A percentile compares a stretch with the other conserved stretches of the same genome.
Conservation (phyloP, 2,329 filamentous ascomycete genomes). For the Rhynchosporium agropyri region DNA sequence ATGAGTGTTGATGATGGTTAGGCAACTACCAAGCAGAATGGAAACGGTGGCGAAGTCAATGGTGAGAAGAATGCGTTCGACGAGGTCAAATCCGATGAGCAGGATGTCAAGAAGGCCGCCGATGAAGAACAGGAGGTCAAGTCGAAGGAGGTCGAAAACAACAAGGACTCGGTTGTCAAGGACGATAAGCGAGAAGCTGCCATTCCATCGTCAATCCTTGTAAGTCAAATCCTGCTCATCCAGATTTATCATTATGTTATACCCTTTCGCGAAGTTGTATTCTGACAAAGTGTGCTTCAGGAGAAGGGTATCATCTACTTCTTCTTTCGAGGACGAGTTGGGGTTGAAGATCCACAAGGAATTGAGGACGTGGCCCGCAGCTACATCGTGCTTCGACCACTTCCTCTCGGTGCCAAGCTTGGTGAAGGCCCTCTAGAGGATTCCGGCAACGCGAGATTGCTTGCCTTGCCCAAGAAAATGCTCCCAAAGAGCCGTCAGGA, state of each 20-base stretch:
- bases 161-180: slow-evolving; percentile 38
- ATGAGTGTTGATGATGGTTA: slow-evolving; percentile 22
- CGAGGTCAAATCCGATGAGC: slow-evolving; percentile 40
- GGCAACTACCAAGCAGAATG: slow-evolving; percentile 20
- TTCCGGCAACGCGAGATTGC: slow-evolving; percentile 66
- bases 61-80: slow-evolving; percentile 38
- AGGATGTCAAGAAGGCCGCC: slow-evolving; percentile 33
- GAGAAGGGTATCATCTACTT: slow-evolving; percentile 93
- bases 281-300: not conserved
- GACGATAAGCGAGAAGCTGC: slow-evolving; percentile 42
- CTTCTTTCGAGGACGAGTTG: slow-evolving; percentile 80
- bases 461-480: slow-evolving; percentile 83
- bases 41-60: slow-evolving; percentile 16
- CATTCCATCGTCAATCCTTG: slow-evolving; percentile 59
- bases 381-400: slow-evolving; percentile 77
- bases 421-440: slow-evolving; percentile 53
- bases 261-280: too few species aligned
- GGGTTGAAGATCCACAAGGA: slow-evolving; percentile 67
- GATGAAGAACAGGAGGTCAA: slow-evolving; percentile 35
- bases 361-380: slow-evolving; percentile 75
- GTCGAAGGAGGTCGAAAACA: slow-evolving; percentile 37
- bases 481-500: slow-evolving; percentile 71
- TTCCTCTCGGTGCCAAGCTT: slow-evolving; percentile 70
- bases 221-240: not conserved
- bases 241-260: too few species aligned